Conservation (phyloP, 164 flowering plant genomes). For the Magnolia kwangsiensis region DNA sequence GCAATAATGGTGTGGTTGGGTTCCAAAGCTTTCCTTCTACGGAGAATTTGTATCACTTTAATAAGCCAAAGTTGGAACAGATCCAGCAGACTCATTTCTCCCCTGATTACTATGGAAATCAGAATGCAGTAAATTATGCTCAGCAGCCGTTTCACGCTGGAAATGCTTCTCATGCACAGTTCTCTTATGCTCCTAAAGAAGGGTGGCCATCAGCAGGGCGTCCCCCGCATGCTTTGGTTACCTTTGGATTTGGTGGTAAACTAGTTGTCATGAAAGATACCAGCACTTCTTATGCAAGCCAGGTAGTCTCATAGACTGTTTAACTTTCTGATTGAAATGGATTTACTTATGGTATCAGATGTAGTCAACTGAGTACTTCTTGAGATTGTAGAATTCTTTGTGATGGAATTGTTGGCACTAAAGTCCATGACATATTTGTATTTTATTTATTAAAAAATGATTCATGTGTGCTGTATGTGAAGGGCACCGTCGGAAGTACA, state of each 20-base stretch:
- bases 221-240: conserved; percentile 89
- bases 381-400: neutral
- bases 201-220: conserved; percentile 87
- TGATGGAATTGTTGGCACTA: neutral
- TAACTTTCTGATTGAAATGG: neutral
- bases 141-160: conserved; percentile 41
- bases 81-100: conserved; percentile 37
- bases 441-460: neutral
- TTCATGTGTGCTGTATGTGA: conserved; percentile 23
- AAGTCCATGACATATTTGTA: neutral
- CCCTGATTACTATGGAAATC: conserved; percentile 38
- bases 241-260: conserved; percentile 99
- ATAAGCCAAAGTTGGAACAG: conserved; percentile 32
- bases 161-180: conserved; percentile 19
- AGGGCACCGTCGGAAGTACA: conserved; percentile 57
- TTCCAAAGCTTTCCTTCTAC: conserved; percentile 34
- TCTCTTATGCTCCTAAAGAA: conserved; percentile 32
- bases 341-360: neutral
- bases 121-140: conserved; percentile 30
- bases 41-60: conserved; percentile 32
- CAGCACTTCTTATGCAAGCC: conserved; percentile 40
- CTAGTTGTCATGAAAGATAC: conserved; percentile 72
- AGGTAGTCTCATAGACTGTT: conserved; percentile 44
- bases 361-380: neutral
- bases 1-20: conserved; percentile 24